phyloP scores from a whole-genome alignment of 768 basidiomycete species.

The Leccinellum rugosiceps region DNA sequence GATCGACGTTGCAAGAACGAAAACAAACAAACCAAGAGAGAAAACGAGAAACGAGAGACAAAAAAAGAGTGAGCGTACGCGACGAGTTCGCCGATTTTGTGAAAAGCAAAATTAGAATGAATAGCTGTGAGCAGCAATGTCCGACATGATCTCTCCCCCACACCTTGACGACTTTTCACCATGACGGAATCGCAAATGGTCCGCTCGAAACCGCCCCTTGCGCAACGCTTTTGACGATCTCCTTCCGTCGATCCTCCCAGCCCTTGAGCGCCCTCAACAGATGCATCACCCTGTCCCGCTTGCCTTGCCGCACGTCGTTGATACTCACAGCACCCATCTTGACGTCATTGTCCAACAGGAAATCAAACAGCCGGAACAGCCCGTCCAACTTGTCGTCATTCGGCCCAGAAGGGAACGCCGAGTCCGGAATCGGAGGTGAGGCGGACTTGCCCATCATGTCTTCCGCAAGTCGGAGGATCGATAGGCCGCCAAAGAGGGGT shows the following conservation, averaged over 20 bases:
- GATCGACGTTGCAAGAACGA: neutral
- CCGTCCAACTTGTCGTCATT: slow-evolving; percentile 83
- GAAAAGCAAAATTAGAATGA: neutral
- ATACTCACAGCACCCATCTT: slow-evolving; percentile 91
- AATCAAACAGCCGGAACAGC: slow-evolving; percentile 87
- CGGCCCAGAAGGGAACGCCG: slow-evolving; percentile 66
- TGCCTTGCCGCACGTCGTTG: slow-evolving; percentile 86
- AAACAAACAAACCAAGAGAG: neutral
- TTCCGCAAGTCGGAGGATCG: slow-evolving; percentile 83
- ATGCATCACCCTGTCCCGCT: slow-evolving; percentile 76
- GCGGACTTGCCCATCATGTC: slow-evolving; percentile 64
- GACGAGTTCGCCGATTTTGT: slow-evolving; percentile 12
- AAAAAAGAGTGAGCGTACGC: slow-evolving; percentile 21
- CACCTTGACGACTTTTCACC: neutral
- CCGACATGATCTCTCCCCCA: neutral
- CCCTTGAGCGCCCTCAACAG: slow-evolving; percentile 70
- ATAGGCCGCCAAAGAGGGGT: slow-evolving; percentile 63
- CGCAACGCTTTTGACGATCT: slow-evolving; percentile 53
- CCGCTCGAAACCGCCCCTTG: slow-evolving; percentile 26
- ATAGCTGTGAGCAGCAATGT: neutral
- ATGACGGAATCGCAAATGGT: neutral
- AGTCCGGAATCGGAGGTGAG: slow-evolving; percentile 72
- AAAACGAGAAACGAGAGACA: neutral
- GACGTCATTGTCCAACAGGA: slow-evolving; percentile 86
- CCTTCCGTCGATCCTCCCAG: slow-evolving; percentile 76